Evolutionary conservation across 116 monocot genomes (phyloP).

Genomic region (Papilionanthe hybrid): DNA sequence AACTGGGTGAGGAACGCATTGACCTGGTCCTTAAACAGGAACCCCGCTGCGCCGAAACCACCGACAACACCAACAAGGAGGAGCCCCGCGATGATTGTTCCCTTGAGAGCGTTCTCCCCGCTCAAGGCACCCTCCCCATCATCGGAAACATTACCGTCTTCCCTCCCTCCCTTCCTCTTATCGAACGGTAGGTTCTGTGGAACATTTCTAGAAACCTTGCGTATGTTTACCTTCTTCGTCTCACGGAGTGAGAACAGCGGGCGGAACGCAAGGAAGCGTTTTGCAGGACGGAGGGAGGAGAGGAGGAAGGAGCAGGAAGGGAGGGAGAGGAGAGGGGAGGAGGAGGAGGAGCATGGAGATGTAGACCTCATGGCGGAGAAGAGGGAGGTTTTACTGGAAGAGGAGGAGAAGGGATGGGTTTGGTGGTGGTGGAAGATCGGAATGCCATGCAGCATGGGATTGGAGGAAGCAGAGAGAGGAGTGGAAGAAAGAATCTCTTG

Average conservation of each 20-base stretch:
- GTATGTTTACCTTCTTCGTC: slow-evolving; percentile 42
- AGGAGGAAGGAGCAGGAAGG: slow-evolving; percentile 17
- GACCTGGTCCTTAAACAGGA: slow-evolving; percentile 80
- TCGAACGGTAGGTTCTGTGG: slow-evolving; percentile 56
- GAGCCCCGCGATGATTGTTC: slow-evolving; percentile 69
- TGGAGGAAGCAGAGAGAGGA: neutral
- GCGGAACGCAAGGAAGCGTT: slow-evolving; percentile 19
- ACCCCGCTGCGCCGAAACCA: slow-evolving; percentile 70
- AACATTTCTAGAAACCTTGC: slow-evolving; percentile 41
- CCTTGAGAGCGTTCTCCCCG: slow-evolving; percentile 45
- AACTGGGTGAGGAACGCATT: slow-evolving; percentile 84
- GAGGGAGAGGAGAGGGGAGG: slow-evolving; percentile 19
- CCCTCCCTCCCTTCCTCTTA: slow-evolving; percentile 12
- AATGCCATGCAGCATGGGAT: slow-evolving; percentile 25
- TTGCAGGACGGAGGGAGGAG: slow-evolving; percentile 1
- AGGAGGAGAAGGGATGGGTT: neutral
- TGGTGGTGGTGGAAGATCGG: neutral
- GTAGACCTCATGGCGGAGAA: slow-evolving; percentile 9
- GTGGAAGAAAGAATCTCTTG: neutral
- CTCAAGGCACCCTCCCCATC: slow-evolving; percentile 24
- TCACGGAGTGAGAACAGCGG: slow-evolving; percentile 64
- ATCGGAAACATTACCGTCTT: slow-evolving; percentile 4
- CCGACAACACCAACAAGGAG: slow-evolving; percentile 70
- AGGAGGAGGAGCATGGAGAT: slow-evolving; percentile 5
- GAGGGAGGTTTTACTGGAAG: slow-evolving; percentile 8